These are phyloP conservation scores for Penicillium hesseltinei DNA, from an alignment of 2,329 filamentous ascomycete species.

Conservation along the genomic window DNA sequence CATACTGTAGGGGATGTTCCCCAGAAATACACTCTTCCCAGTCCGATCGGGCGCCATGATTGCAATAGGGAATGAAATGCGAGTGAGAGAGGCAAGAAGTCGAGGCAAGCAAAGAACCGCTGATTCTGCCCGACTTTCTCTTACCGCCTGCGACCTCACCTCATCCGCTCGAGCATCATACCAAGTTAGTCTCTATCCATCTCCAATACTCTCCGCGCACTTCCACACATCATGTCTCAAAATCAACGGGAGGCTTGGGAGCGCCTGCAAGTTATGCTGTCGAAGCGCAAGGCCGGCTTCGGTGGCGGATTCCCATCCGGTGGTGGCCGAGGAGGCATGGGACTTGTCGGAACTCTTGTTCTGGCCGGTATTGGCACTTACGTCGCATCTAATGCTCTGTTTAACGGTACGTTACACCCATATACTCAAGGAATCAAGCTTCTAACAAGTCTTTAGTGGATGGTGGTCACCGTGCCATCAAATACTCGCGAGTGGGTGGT, in stretches of 20 bases:
- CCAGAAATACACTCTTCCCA: conserved; percentile 49
- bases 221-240: conserved; percentile 42
- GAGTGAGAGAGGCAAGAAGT: conserved; percentile 7
- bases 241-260: conserved; percentile 67
- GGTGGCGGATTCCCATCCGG: conserved; percentile 51
- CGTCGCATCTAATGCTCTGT: conserved; percentile 58
- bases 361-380: conserved; percentile 50
- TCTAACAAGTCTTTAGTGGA: conserved; percentile 61
- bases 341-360: conserved; percentile 55
- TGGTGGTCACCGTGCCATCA: conserved; percentile 97
- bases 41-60: conserved; percentile 46
- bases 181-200: conserved; percentile 22
- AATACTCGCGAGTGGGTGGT: conserved; percentile 89
- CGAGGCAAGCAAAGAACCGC: conserved; percentile 12
- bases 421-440: not conserved
- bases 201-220: conserved; percentile 16
- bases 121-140: conserved; percentile 31
- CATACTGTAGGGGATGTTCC: conserved; percentile 67
- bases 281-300: conserved; percentile 48
- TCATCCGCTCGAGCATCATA: conserved; percentile 25
- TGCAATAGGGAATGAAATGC: conserved; percentile 11
- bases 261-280: conserved; percentile 62
- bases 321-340: conserved; percentile 52
- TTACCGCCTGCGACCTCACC: conserved; percentile 26
- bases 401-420: conserved; percentile 56